phyloP scores from a whole-genome alignment of 2,329 filamentous ascomycete species.

The Scedosporium apiospermum region DNA sequence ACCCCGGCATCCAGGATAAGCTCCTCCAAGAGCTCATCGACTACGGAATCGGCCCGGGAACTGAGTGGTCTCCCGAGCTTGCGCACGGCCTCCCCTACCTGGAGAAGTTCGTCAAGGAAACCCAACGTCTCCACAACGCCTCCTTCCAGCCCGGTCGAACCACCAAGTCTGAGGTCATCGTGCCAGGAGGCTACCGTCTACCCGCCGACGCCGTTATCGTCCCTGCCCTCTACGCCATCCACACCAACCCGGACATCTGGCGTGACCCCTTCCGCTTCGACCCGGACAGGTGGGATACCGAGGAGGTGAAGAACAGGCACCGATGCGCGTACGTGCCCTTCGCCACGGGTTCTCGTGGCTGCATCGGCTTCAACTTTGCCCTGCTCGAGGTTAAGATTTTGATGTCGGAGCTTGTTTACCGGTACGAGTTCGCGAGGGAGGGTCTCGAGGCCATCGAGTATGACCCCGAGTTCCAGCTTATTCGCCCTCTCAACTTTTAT shows the following conservation, averaged over 20 bases:
- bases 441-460: constrained; percentile 43
- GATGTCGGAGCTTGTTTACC: constrained; percentile 46
- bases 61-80: constrained; percentile 34
- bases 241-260: constrained; percentile 47
- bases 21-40: constrained; percentile 50
- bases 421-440: constrained; percentile 47
- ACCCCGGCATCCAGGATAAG: constrained; percentile 45
- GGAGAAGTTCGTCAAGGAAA: constrained; percentile 52
- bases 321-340: constrained; percentile 49
- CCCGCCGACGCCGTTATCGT: constrained; percentile 43
- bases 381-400: constrained; percentile 52
- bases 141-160: constrained; percentile 53
- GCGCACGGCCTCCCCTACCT: constrained; percentile 39
- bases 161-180: constrained; percentile 42
- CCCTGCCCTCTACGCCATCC: constrained; percentile 38
- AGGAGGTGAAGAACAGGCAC: constrained; percentile 40
- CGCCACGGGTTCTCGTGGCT: constrained; percentile 44
- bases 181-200: constrained; percentile 50
- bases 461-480: constrained; percentile 50
- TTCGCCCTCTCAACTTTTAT: constrained; percentile 45
- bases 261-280: constrained; percentile 48
- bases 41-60: constrained; percentile 31
- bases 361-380: constrained; percentile 57
- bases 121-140: constrained; percentile 48
- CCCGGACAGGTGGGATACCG: constrained; percentile 49